Evolutionary conservation across 2,329 filamentous ascomycete species (phyloP).

Genomic region (Cladorrhinum sp.): DNA sequence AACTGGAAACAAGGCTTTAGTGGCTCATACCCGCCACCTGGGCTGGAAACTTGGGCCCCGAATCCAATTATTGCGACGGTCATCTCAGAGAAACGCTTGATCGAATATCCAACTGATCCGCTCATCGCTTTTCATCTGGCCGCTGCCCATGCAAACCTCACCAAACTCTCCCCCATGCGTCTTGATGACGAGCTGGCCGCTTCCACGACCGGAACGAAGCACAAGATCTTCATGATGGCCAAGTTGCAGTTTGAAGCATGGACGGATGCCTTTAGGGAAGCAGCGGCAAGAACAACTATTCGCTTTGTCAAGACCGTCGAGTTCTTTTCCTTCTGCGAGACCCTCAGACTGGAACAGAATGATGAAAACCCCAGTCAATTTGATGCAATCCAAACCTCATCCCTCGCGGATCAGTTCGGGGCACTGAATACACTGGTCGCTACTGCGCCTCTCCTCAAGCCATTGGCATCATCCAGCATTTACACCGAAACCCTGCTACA

Average conservation of each 20-base stretch:
- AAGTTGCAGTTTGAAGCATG: slow-evolving; percentile 47
- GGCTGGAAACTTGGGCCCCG: not conserved
- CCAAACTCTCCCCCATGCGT: slow-evolving; percentile 39
- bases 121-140: slow-evolving; percentile 57
- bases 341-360: slow-evolving; percentile 42
- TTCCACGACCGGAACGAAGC: not conserved
- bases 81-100: slow-evolving; percentile 37
- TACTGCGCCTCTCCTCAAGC: slow-evolving; percentile 45
- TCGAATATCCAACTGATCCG: slow-evolving; percentile 43
- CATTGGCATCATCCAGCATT: slow-evolving; percentile 43
- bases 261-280: slow-evolving; percentile 39
- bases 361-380: slow-evolving; percentile 43
- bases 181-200: slow-evolving; percentile 11
- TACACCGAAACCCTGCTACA: slow-evolving; percentile 40
- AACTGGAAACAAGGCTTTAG: slow-evolving; percentile 16
- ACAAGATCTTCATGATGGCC: slow-evolving; percentile 34
- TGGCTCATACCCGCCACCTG: not conserved
- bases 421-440: slow-evolving; percentile 46
- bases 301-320: slow-evolving; percentile 43
- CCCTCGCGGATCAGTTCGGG: slow-evolving; percentile 44
- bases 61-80: slow-evolving; percentile 47
- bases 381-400: slow-evolving; percentile 55
- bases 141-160: slow-evolving; percentile 40
- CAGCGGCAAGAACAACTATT: slow-evolving; percentile 35
- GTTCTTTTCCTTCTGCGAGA: slow-evolving; percentile 51